Evolutionary conservation across 2,329 filamentous ascomycete species (phyloP), one percentile per base, ranked within the genome.

Genomic region (Aspergillus aculeatinus): DNA sequence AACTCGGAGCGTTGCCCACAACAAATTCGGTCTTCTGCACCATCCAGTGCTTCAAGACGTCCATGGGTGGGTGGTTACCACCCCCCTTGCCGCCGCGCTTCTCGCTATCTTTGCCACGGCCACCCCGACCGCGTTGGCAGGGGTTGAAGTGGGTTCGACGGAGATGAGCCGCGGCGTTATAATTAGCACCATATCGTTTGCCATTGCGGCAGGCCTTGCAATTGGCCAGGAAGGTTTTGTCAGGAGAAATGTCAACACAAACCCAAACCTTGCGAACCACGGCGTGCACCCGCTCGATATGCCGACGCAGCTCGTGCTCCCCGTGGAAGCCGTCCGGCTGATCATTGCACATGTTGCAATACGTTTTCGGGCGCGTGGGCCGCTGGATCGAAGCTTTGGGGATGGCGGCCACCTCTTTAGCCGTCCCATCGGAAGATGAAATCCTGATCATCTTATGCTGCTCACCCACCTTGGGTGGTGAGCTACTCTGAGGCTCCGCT

Each of bases 101-200:
- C 73, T 87, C 83, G 62, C 83, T 83, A 59, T 83, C 82, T 70
- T 85, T 85, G 51, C 82, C 81, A 52, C 84, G 77, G 9, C 84
- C 85, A 23, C 83, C 77, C n/a, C 78, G 74, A 21, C 77, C 78
- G 23, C 78, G 79, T 71, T 85, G 84, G 66, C 84, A 82, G 1
- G 85, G 88, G 71, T 89, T 90, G 81, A 97, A 98, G 74, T 98
- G 94, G 0, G 89, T 89, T 53, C 94, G 87, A 48, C 93, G 85
- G 9, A 98, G 83, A 73, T 98, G 94, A 0, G 92, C 94, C 0
- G 92, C 92, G 0, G 93, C 94, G 69, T 98, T 98, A 78, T 98
- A 97, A 78, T 97, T 95, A 16, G 90, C 91, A 3, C 90, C 90
- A 68, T 98, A 98, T 60, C 85, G 84, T 80, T 96, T 97, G 58